Base-by-base conservation (phyloP, 2,329 filamentous ascomycete genomes). In the Pestalotiopsis sp. region DNA sequence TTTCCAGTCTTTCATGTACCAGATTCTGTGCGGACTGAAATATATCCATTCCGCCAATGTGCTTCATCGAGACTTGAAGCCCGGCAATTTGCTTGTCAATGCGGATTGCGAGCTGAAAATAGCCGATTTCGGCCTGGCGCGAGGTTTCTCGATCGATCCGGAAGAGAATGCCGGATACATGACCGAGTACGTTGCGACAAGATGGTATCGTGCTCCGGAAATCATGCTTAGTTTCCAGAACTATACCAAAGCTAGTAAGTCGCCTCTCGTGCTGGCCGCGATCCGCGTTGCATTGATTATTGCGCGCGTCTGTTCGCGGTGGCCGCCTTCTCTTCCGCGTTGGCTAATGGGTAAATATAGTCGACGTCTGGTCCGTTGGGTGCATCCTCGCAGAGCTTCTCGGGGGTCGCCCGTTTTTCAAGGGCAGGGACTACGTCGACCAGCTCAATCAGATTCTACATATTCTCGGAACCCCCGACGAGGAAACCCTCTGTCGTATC, bases 151-250 rank as follows among this genome's bases (percentile, higher is more conserved):
- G 3, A 91, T 97, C 77, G 95, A 98, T 74, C 96, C 96, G 1
- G 94, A 99, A 81, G 95, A 99, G 84, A 98, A 98, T 80, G 96
- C 96, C 20, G 96, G 96, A 25, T 99, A 98, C 83, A 98, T 99
- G 96, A 99, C 96, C 12, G 96, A 99, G 83, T 99, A 99, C 78
- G 96, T 99, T 68, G 96, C 96, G 65, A 99, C 96, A 66, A 89
- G 96, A 84, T 99, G 96, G 96, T 99, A 90, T 77, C 86, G 88
- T 83, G 96, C 96, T 3, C 96, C 96, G 4, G 96, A 99, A 82
- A 99, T 99, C 76, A 99, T 99, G 96, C 85, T 99, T 81, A 98
- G 94, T 85, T 99, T 99, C 89, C 95, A 98, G 83, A 98, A 94
- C 85, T 99, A 99, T 83, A 99, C 96, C 77, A 99, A 99, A 94